phyloP scores from a whole-genome alignment of 306 rosid genomes.

The Neltuma alba region DNA sequence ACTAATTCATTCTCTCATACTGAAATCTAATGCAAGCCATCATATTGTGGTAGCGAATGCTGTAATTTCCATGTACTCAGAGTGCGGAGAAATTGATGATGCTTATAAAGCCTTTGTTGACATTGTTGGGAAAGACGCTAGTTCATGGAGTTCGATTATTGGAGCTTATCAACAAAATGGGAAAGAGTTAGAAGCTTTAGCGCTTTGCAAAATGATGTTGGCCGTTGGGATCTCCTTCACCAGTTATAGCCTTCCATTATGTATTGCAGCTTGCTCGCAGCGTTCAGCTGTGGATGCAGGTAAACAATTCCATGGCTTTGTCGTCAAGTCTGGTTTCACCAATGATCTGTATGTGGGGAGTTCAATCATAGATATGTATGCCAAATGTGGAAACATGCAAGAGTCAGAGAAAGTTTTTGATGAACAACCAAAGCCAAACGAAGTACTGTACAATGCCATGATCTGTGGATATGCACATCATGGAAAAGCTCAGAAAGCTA shows the following conservation, averaged over 20 bases:
- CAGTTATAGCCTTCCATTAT: constrained; percentile 45
- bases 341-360: constrained; percentile 53
- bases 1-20: constrained; percentile 50
- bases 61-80: constrained; percentile 55
- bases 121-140: constrained; percentile 43
- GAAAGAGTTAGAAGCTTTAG: constrained; percentile 49
- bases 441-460: constrained; percentile 55
- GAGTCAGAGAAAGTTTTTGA: constrained; percentile 45
- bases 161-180: constrained; percentile 51
- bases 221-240: constrained; percentile 49
- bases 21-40: constrained; percentile 40
- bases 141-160: constrained; percentile 32
- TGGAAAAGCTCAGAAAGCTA: constrained; percentile 51
- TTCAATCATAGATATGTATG: constrained; percentile 57
- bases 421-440: constrained; percentile 40
- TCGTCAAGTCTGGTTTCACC: constrained; percentile 49
- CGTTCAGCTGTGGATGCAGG: not conserved
- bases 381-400: constrained; percentile 54
- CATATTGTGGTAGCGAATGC: constrained; percentile 55
- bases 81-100: constrained; percentile 42
- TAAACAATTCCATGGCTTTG: constrained; percentile 35
- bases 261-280: constrained; percentile 29
- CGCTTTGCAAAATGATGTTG: constrained; percentile 53
- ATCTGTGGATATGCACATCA: constrained; percentile 57
- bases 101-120: constrained; percentile 22